Evolutionary conservation across 306 rosid genomes (phyloP).

Genomic region (Rosa chinensis): DNA sequence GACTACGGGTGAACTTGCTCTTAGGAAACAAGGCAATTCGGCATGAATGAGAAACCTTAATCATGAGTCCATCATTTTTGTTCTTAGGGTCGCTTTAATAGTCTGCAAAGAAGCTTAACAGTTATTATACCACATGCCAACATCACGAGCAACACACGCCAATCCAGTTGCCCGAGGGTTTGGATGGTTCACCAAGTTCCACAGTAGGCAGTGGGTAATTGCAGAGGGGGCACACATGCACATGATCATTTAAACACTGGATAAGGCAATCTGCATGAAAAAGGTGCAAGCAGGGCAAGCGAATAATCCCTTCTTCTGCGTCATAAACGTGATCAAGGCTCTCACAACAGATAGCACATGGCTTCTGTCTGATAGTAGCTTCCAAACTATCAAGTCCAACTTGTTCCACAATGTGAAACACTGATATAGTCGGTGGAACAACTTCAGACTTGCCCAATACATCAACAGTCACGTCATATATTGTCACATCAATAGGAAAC

Average conservation of each 20-base stretch:
- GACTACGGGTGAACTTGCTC: too few species aligned
- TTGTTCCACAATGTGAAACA: neutral
- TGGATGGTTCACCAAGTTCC: neutral
- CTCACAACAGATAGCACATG: neutral
- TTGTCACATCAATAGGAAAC: neutral
- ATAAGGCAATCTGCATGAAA: neutral
- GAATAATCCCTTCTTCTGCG: neutral
- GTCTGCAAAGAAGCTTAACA: too few species aligned
- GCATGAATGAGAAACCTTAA: too few species aligned
- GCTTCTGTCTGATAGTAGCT: neutral
- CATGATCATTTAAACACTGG: neutral
- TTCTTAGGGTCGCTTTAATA: too few species aligned
- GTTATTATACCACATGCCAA: neutral
- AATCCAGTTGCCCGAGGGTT: neutral
- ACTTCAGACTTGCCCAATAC: neutral
- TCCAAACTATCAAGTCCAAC: neutral
- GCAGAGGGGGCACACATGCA: neutral
- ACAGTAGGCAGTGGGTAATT: neutral
- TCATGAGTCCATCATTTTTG: too few species aligned
- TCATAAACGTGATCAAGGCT: neutral
- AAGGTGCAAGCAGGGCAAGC: neutral
- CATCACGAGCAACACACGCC: neutral
- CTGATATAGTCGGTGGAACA: neutral
- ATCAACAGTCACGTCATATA: neutral
- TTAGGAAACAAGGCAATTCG: too few species aligned